A percentile compares a stretch with the other conserved stretches of the same genome.
phyloP scores from a whole-genome alignment of 1,139 yeast species.

The Geotrichum klebahnii region DNA sequence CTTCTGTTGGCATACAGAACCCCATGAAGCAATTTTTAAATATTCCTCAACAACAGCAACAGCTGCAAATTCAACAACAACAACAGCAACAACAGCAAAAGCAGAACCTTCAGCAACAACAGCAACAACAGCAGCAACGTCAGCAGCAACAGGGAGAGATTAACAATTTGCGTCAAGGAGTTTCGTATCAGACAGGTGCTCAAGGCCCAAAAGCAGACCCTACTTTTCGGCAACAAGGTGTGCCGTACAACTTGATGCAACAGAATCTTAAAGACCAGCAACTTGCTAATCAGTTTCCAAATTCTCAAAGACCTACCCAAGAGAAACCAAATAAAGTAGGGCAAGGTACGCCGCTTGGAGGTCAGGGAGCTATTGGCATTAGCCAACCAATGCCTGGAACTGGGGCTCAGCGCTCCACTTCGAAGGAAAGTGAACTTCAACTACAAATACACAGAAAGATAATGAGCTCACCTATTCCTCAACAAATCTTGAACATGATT shows the following conservation, averaged over 20 bases:
- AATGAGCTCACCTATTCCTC: slow-evolving; percentile 6
- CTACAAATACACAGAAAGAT: neutral
- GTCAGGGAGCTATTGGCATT: neutral
- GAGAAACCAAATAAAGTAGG: neutral
- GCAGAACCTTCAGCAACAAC: neutral
- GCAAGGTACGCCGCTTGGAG: neutral
- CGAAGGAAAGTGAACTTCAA: neutral
- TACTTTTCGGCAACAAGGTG: neutral
- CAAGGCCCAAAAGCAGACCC: neutral
- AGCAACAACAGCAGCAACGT: neutral
- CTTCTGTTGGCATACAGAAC: neutral
- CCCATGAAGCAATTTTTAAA: slow-evolving; percentile 2
- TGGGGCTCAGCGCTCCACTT: neutral
- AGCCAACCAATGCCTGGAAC: neutral
- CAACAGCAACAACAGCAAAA: slow-evolving; percentile 1
- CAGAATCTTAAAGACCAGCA: neutral
- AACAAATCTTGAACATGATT: slow-evolving; percentile 6
- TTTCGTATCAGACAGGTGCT: neutral
- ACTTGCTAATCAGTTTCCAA: neutral
- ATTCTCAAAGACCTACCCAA: neutral
- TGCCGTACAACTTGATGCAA: neutral
- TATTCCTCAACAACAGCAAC: slow-evolving; percentile 6
- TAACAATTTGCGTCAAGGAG: neutral
- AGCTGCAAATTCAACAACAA: neutral
- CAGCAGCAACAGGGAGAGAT: neutral